Conservation (phyloP, 139 green algal genomes). For the Chlorella vulgaris region DNA sequence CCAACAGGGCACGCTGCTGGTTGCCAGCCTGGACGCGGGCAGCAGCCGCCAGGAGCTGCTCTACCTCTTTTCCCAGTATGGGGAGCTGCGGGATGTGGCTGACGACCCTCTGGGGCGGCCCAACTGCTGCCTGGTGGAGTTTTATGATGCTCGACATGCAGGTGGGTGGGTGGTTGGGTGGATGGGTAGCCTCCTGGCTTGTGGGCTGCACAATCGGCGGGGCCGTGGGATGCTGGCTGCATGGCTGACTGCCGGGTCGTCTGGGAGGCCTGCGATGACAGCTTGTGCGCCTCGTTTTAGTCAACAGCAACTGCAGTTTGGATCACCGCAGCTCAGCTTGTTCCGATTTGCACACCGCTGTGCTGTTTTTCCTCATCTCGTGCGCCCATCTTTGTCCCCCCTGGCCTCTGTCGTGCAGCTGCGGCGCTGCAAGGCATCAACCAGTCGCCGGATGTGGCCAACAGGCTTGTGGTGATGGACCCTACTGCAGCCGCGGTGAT, state of each 20-base stretch:
- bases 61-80: conserved; percentile 82
- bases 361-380: background rate
- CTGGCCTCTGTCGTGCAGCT: conserved; percentile 9
- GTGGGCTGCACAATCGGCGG: too few relatives aligned
- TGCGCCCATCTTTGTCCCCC: background rate
- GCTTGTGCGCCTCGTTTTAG: background rate
- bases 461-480: conserved; percentile 35
- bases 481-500: background rate
- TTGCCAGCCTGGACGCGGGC: conserved; percentile 81
- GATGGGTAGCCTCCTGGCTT: too few relatives aligned
- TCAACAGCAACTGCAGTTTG: too few relatives aligned
- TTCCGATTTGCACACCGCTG: too few relatives aligned
- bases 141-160: conserved; percentile 77
- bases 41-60: conserved; percentile 74
- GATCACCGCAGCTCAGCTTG: too few relatives aligned
- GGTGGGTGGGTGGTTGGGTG: background rate
- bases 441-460: conserved; percentile 17
- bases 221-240: background rate
- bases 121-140: conserved; percentile 78
- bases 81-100: conserved; percentile 76
- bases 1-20: conserved; percentile 79
- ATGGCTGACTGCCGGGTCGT: too few relatives aligned
- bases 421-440: conserved; percentile 28
- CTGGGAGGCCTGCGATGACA: too few relatives aligned
- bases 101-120: conserved; percentile 8